Evolutionary conservation across 2,329 filamentous ascomycete species (phyloP).

Genomic region (Moelleriella libera): DNA sequence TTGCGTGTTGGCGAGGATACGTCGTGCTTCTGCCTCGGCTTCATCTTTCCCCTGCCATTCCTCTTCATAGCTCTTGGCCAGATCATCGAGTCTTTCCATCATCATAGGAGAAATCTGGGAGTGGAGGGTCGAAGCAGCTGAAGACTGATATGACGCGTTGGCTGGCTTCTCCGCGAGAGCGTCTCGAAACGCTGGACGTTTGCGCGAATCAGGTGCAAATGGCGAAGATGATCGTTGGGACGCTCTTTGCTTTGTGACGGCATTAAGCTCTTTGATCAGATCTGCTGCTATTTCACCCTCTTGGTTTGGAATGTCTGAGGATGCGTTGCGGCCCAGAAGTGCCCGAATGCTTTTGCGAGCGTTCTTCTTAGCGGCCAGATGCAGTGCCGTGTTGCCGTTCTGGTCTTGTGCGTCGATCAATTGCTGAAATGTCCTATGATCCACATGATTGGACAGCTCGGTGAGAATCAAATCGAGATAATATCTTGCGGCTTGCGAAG

Average conservation of each 20-base stretch:
- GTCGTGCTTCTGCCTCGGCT: slow-evolving; percentile 52
- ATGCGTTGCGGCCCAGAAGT: slow-evolving; percentile 65
- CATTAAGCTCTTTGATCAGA: slow-evolving; percentile 64
- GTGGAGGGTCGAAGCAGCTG: slow-evolving; percentile 55
- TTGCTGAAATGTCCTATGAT: slow-evolving; percentile 61
- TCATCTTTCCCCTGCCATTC: slow-evolving; percentile 62
- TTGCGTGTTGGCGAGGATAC: slow-evolving; percentile 52
- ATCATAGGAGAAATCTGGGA: slow-evolving; percentile 55
- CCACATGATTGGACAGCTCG: slow-evolving; percentile 65
- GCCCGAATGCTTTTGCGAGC: slow-evolving; percentile 81
- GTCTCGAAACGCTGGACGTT: slow-evolving; percentile 37
- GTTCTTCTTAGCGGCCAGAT: slow-evolving; percentile 63
- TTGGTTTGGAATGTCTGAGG: slow-evolving; percentile 68
- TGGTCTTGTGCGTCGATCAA: slow-evolving; percentile 73
- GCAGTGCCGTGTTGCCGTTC: slow-evolving; percentile 76
- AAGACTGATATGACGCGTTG: slow-evolving; percentile 36
- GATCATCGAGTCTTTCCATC: slow-evolving; percentile 56
- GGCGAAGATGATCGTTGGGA: slow-evolving; percentile 65
- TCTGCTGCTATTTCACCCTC: slow-evolving; percentile 75
- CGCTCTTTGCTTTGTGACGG: slow-evolving; percentile 48
- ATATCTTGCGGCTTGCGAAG: slow-evolving; percentile 79
- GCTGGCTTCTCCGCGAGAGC: slow-evolving; percentile 29
- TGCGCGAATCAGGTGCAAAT: slow-evolving; percentile 49
- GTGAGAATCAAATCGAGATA: slow-evolving; percentile 88
- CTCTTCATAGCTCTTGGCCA: slow-evolving; percentile 58